Evolutionary conservation across 495 filamentous ascomycete genomes (phyloP).

Genomic region (Aspergillus asperescens): DNA sequence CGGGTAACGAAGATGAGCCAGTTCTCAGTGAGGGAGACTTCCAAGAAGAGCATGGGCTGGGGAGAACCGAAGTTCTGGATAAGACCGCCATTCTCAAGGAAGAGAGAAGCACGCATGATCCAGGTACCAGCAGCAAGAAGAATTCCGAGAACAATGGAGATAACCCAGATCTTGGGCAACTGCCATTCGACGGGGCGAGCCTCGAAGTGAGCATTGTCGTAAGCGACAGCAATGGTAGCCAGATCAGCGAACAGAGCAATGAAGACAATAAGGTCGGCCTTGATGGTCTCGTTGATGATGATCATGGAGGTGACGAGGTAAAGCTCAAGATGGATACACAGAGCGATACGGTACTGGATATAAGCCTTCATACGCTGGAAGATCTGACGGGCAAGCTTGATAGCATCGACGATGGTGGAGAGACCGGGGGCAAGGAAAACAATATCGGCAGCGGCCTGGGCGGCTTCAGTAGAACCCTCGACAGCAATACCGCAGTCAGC

Average conservation of each 20-base stretch:
- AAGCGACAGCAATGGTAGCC: conserved; percentile 70
- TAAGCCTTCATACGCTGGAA: conserved; percentile 83
- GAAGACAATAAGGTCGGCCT: conserved; percentile 66
- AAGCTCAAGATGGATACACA: conserved; percentile 70
- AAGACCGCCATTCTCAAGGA: conserved; percentile 63
- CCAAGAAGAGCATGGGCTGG: conserved; percentile 69
- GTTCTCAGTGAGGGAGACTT: conserved; percentile 70
- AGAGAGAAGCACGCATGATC: conserved; percentile 63
- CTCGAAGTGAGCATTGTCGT: conserved; percentile 73
- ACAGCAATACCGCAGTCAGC: conserved; percentile 73
- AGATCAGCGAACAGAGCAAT: conserved; percentile 72
- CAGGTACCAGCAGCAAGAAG: conserved; percentile 63
- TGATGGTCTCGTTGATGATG: conserved; percentile 68
- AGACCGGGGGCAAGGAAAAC: conserved; percentile 77
- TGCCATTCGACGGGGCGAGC: conserved; percentile 70
- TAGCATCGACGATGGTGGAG: conserved; percentile 68
- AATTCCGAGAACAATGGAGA: conserved; percentile 61
- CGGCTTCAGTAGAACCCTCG: conserved; percentile 71
- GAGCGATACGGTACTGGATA: conserved; percentile 75
- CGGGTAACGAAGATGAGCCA: conserved; percentile 78
- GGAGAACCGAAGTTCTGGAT: conserved; percentile 67
- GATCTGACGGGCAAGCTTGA: conserved; percentile 74
- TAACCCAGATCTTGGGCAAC: conserved; percentile 73
- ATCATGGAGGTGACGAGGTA: conserved; percentile 75
- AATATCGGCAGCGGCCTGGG: conserved; percentile 72